Percentiles rank a stretch among this genome's conserved stretches.
Conservation (phyloP, 768 basidiomycete species). For the Tylopilus vinaceipallidus region DNA sequence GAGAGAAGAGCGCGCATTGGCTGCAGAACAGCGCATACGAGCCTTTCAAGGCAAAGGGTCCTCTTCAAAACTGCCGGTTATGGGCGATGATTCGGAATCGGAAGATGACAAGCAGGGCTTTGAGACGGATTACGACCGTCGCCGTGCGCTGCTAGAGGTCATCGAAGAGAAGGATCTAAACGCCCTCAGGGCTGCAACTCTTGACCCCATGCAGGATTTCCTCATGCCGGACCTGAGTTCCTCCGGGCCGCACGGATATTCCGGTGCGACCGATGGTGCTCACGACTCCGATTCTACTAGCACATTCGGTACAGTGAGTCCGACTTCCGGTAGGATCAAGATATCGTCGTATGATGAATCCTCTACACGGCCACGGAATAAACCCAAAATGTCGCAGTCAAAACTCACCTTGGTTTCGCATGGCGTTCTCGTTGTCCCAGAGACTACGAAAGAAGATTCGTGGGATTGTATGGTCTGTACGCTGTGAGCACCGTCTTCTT, state of each 20-base stretch:
- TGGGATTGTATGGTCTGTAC: slow-evolving; percentile 67
- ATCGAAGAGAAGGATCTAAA: slow-evolving; percentile 43
- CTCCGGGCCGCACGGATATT: slow-evolving; percentile 1
- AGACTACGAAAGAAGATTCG: slow-evolving; percentile 28
- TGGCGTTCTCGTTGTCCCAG: neutral
- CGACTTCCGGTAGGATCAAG: neutral
- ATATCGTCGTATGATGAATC: neutral
- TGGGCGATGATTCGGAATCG: slow-evolving; percentile 33
- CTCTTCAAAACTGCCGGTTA: slow-evolving; percentile 10
- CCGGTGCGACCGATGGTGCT: neutral
- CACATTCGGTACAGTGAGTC: neutral
- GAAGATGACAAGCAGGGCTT: slow-evolving; percentile 41
- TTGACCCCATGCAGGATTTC: slow-evolving; percentile 52
- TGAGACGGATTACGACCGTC: slow-evolving; percentile 49
- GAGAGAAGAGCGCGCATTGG: slow-evolving; percentile 72
- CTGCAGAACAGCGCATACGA: slow-evolving; percentile 62
- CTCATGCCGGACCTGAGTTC: slow-evolving; percentile 33
- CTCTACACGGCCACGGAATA: slow-evolving; percentile 15
- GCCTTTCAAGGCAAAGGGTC: slow-evolving; percentile 38
- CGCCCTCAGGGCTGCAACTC: slow-evolving; percentile 41
- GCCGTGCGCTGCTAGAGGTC: slow-evolving; percentile 48
- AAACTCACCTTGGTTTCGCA: slow-evolving; percentile 6
- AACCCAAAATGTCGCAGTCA: slow-evolving; percentile 18
- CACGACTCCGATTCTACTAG: neutral
- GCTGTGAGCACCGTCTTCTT: slow-evolving; percentile 43